Percentiles rank a stretch among this genome's conserved stretches.
These are phyloP conservation scores for Dendrobium chrysotoxum DNA, from an alignment of 106 monocot genomes.

Conservation along the genomic window DNA sequence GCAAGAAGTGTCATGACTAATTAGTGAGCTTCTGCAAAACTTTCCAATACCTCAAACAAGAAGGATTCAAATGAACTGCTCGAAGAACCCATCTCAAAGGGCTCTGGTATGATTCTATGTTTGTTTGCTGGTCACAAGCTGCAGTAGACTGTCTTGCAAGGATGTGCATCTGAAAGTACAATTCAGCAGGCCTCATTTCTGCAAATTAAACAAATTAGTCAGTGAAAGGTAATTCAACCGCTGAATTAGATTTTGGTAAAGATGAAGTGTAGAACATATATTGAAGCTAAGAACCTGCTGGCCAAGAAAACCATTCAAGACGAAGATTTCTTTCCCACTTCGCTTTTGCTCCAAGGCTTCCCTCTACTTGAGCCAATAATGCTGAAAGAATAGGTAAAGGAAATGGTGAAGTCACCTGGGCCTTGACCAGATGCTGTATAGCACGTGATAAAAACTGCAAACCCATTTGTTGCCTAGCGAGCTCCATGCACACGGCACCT, in stretches of 20 bases:
- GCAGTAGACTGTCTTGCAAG: conserved; percentile 38
- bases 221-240: no score
- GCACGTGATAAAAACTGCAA: conserved; percentile 64
- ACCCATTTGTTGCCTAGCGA: conserved; percentile 53
- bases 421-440: conserved; percentile 54
- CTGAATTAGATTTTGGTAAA: not conserved
- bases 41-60: conserved; percentile 85
- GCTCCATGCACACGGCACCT: conserved; percentile 90
- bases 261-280: not conserved
- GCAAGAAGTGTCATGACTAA: conserved; percentile 2
- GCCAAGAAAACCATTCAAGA: conserved; percentile 86
- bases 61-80: conserved; percentile 83
- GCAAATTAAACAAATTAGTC: conserved; percentile 12
- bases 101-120: conserved; percentile 40
- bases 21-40: conserved; percentile 35
- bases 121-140: conserved; percentile 12
- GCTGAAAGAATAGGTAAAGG: conserved; percentile 63
- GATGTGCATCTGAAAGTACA: conserved; percentile 90
- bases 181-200: conserved; percentile 87
- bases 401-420: conserved; percentile 29
- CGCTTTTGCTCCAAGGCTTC: conserved; percentile 61
- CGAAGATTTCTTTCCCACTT: conserved; percentile 84
- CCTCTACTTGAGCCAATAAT: conserved; percentile 86
- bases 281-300: conserved; percentile 44
- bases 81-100: conserved; percentile 63